Evolutionary conservation across 2,329 filamentous ascomycete species (phyloP).

Genomic region (Magnaporthales sp.): DNA sequence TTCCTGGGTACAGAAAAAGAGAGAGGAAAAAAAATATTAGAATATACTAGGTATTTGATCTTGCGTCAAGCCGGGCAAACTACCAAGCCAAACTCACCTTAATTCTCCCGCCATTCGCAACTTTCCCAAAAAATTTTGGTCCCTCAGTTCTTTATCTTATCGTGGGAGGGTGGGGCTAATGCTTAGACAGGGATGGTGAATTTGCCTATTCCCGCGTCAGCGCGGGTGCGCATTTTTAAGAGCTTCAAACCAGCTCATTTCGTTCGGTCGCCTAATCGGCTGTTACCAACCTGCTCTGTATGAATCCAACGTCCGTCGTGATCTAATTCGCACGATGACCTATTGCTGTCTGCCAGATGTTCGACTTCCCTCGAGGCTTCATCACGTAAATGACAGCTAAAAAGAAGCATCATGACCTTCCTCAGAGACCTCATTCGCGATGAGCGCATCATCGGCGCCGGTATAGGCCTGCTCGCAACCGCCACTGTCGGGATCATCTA

Average conservation of each 20-base stretch:
- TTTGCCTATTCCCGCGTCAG: background rate
- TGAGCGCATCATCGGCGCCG: constrained; percentile 44
- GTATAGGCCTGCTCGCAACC: constrained; percentile 49
- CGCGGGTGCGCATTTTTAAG: background rate
- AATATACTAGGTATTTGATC: background rate
- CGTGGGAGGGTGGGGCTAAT: constrained; percentile 6
- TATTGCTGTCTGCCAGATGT: background rate
- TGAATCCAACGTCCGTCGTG: background rate
- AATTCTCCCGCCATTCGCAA: background rate
- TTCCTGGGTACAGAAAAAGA: background rate
- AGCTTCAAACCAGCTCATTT: background rate
- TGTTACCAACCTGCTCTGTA: background rate
- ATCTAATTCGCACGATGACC: background rate
- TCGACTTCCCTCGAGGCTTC: background rate
- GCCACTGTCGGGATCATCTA: constrained; percentile 49
- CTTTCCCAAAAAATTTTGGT: background rate
- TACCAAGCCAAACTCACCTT: background rate
- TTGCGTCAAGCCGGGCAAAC: background rate
- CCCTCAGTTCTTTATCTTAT: constrained; percentile 20
- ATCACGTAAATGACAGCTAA: background rate
- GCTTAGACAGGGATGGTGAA: background rate
- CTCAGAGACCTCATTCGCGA: constrained; percentile 30
- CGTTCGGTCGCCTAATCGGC: background rate
- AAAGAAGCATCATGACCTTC: constrained; percentile 28
- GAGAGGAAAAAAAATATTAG: background rate